Evolutionary conservation across 805 yeast species (phyloP).

Genomic region (Saccharomyces kudriavzevii): DNA sequence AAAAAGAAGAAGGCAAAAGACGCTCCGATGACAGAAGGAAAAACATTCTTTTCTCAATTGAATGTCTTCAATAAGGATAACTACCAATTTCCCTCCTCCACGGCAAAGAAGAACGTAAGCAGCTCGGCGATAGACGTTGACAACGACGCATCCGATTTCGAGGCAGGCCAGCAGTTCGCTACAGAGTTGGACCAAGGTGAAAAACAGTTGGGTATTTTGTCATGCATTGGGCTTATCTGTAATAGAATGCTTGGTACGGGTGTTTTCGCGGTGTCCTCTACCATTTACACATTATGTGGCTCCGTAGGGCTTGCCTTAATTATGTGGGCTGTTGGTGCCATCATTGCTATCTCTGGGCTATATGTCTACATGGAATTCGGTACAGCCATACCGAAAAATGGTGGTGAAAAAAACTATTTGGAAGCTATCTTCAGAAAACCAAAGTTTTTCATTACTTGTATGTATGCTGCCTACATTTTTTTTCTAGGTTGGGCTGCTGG

Average conservation of each 20-base stretch:
- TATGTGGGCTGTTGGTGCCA: conserved; percentile 67
- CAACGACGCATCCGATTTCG: conserved; percentile 13
- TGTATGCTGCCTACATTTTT: conserved; percentile 64
- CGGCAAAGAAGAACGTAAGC: not conserved
- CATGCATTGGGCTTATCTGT: conserved; percentile 58
- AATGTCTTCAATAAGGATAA: conserved; percentile 27
- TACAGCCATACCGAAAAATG: conserved; percentile 67
- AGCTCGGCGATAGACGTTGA: not conserved
- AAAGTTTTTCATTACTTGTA: conserved; percentile 53
- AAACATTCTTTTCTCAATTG: conserved; percentile 20
- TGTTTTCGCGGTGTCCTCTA: conserved; percentile 62
- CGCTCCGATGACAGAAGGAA: conserved; percentile 5
- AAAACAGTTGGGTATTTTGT: conserved; percentile 41
- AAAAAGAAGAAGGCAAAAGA: not conserved
- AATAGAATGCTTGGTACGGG: conserved; percentile 73
- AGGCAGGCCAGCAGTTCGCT: conserved; percentile 25
- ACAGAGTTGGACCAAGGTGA: conserved; percentile 36
- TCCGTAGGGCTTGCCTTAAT: conserved; percentile 65
- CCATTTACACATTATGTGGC: conserved; percentile 44
- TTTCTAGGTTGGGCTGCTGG: conserved; percentile 83
- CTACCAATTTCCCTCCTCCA: conserved; percentile 9
- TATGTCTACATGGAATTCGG: conserved; percentile 78
- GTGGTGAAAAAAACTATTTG: conserved; percentile 79
- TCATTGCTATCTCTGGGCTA: conserved; percentile 57
- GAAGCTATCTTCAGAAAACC: conserved; percentile 67